Base-by-base conservation (phyloP, 208 protist genomes). In the Leishmania lainsoni region DNA sequence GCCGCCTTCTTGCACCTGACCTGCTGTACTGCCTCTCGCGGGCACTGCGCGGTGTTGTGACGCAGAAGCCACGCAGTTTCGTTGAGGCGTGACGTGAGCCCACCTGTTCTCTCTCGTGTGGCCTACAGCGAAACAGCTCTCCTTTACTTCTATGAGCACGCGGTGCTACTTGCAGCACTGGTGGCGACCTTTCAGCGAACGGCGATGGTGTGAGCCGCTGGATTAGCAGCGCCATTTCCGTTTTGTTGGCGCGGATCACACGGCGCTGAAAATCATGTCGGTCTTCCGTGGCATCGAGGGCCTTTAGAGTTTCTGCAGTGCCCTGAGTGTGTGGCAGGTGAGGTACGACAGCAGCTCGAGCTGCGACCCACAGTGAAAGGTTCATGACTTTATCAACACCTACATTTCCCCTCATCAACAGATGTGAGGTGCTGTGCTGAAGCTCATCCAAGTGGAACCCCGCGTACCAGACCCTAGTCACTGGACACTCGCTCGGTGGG, bases 221-320 rank as follows among this genome's bases (percentile, higher is more conserved):
- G 4, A 9, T 75, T 9, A 1, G n/a, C 0, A 74, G 77, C 56
- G 90, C 84, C 3, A 22, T 69, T n/a, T n/a, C 58, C 86, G 59
- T 22, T 80, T 83, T 14, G 75, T 78, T 3, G 87, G 83, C 48
- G 73, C 89, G 6, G 66, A 84, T 63, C 78, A 85, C 78, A 39
- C 35, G 5, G 26, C 52, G 17, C 20, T 54, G 26, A 63, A 52
- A 1, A 86, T 95, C 68, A 76, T 93, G 10, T 75, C 86, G 35
- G 83, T 76, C 45, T 95, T 93, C 70, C 88, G 92, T 26, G 92
- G 92, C 39, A 83, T 86, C 14, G 4, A 5, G 2, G 89, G 90
- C 74, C n/a, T 90, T 12, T 22, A 9, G 10, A 95, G 45, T 42
- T 5, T 75, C 26, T 58, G 56, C n/a, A 49, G 49, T 26, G n/a